Conservation (phyloP, 305 asterid genomes). For the Fraxinus baroniana region DNA sequence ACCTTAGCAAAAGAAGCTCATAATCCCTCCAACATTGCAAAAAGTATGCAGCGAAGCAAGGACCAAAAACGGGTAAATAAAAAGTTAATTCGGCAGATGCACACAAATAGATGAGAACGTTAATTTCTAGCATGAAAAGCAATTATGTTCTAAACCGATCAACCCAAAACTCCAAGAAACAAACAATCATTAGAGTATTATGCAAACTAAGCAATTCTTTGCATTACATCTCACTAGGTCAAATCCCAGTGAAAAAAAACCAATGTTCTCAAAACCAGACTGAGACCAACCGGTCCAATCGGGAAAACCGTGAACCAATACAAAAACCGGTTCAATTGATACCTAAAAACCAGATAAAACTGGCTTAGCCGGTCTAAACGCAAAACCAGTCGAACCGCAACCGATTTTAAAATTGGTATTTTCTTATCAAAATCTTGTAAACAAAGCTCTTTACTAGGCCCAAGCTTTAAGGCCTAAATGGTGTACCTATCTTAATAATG, state of each 20-base stretch:
- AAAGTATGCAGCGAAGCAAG: neutral
- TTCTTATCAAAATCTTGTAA: too few species aligned
- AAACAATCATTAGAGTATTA: neutral
- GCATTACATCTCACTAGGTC: neutral
- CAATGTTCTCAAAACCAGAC: too few species aligned
- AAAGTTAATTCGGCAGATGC: neutral
- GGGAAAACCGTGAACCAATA: too few species aligned
- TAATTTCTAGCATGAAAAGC: neutral
- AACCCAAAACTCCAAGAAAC: neutral
- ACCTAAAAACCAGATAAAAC: too few species aligned
- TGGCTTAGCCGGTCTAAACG: too few species aligned
- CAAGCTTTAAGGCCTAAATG: too few species aligned
- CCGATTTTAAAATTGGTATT: too few species aligned
- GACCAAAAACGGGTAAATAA: neutral
- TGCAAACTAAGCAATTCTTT: neutral
- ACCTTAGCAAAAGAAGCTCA: neutral
- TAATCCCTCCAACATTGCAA: neutral
- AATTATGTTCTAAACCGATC: neutral
- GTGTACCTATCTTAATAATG: too few species aligned
- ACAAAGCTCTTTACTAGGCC: too few species aligned
- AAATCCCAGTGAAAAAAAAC: neutral
- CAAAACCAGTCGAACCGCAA: too few species aligned
- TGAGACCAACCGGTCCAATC: too few species aligned
- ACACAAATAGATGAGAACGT: neutral
- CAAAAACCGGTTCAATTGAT: too few species aligned